A percentile compares a stretch with the other conserved stretches of the same genome.
phyloP scores from a whole-genome alignment of 1,284 basidiomycete genomes.

The Tilletia indica region DNA sequence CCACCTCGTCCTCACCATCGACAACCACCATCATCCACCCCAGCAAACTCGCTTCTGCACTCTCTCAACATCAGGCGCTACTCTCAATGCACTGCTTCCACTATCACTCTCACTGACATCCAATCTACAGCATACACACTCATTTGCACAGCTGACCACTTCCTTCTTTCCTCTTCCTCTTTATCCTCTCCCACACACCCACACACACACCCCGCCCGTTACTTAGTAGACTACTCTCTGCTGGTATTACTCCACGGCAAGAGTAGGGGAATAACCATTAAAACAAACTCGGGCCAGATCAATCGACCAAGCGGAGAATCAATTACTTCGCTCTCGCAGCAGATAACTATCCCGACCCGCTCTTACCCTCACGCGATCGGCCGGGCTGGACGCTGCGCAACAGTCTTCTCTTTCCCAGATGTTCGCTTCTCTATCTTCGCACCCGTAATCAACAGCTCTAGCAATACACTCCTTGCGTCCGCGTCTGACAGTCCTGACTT shows the following conservation, averaged over 20 bases:
- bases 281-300: conserved; percentile 1
- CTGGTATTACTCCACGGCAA: conserved; percentile 4
- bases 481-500: too few relatives aligned
- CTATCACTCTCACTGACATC: too few relatives aligned
- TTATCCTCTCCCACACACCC: background rate
- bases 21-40: too few relatives aligned
- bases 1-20: too few relatives aligned
- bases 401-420: background rate
- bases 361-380: background rate
- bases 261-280: conserved; percentile 9
- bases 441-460: too few relatives aligned
- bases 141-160: too few relatives aligned
- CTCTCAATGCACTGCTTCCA: too few relatives aligned
- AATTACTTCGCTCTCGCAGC: background rate
- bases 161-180: background rate
- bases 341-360: conserved; percentile 12
- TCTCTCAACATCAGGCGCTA: too few relatives aligned
- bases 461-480: too few relatives aligned
- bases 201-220: background rate
- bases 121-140: too few relatives aligned
- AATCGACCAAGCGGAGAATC: background rate
- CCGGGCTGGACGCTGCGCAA: conserved; percentile 10
- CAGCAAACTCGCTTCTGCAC: too few relatives aligned
- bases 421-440: too few relatives aligned
- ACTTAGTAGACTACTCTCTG: conserved; percentile 16